These are phyloP conservation scores for Canavalia ensiformis DNA, from an alignment of 306 rosid genomes.

Conservation along the genomic window DNA sequence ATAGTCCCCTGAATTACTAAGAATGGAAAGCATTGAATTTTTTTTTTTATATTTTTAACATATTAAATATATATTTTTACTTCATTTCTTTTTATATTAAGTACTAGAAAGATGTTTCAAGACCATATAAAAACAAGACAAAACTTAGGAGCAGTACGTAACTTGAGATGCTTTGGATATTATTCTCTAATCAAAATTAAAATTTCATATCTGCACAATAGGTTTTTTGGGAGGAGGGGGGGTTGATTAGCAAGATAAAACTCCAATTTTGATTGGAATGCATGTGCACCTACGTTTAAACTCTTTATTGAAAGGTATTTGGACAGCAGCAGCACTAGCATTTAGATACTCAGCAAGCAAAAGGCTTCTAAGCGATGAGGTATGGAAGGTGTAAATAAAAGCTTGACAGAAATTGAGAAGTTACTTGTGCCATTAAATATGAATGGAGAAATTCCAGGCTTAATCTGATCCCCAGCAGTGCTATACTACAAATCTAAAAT, in stretches of 20 bases:
- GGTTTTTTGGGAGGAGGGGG: too few species aligned
- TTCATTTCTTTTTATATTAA: too few species aligned
- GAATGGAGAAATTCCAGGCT: neutral
- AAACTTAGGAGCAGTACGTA: too few species aligned
- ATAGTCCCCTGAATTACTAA: too few species aligned
- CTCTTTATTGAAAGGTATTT: neutral
- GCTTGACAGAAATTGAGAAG: neutral
- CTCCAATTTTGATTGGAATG: neutral
- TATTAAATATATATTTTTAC: too few species aligned
- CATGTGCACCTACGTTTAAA: neutral
- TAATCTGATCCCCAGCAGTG: neutral
- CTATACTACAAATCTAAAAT: neutral
- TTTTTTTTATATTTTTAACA: too few species aligned
- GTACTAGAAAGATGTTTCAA: too few species aligned
- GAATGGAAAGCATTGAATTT: too few species aligned
- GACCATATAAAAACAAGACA: too few species aligned
- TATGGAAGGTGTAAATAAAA: neutral
- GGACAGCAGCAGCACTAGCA: neutral
- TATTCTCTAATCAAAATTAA: too few species aligned
- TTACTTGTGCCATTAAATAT: conserved; percentile 26
- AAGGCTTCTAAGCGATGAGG: neutral
- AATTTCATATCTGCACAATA: too few species aligned
- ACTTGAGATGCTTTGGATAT: too few species aligned
- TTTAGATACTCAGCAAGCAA: neutral
- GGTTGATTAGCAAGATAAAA: neutral